Base-by-base conservation (phyloP, 805 yeast genomes). In the Yueomyces sp. region DNA sequence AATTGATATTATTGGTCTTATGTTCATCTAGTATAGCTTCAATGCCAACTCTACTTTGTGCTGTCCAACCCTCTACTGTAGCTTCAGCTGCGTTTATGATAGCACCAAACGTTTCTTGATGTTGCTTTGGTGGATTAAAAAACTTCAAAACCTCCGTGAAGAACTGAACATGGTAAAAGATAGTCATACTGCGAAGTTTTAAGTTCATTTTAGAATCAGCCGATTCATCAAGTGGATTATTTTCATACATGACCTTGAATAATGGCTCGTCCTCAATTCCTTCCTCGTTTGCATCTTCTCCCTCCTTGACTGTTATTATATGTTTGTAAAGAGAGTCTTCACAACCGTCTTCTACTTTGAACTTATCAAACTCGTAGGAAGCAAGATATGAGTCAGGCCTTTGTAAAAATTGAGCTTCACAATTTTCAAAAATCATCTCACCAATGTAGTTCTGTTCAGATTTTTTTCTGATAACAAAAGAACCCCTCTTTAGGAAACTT, bases 21-120 rank as follows among this genome's bases (percentile, higher is more conserved):
- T 92, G 99, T 53, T 90, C 95, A 48, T 87, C 95, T 52, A 94
- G 70, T 0, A 96, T 92, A 51, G 92, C 87, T 63, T 90, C 94
- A 26, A 92, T 70, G 0, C 97, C 97, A 48, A 92, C 72, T 54
- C 96, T 70, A 0, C 97, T 92, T 57, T 87, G 95, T 28, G 79
- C 70, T 0, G 96, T 80, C 49, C 92, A 68, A 2, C 94, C 96
- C 55, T 87, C 96, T 45, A 92, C 82, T 0, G 96, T 88, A 0
- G 88, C 85, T 48, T 88, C 95, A 0, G 99, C 98, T 1, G 96
- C 97, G 60, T 77, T 81, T 76, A 92, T 76, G 28, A 94, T 76
- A 7, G 92, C 92, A 36, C 87, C 90, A 27, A 92, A 77, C 0
- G 96, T 87, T 54, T 88, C 95, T 44, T 79, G 68, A 52, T 88